These are phyloP conservation scores for Cryptosporidium muris DNA, from an alignment of 169 alveolate genomes.

Conservation along the genomic window DNA sequence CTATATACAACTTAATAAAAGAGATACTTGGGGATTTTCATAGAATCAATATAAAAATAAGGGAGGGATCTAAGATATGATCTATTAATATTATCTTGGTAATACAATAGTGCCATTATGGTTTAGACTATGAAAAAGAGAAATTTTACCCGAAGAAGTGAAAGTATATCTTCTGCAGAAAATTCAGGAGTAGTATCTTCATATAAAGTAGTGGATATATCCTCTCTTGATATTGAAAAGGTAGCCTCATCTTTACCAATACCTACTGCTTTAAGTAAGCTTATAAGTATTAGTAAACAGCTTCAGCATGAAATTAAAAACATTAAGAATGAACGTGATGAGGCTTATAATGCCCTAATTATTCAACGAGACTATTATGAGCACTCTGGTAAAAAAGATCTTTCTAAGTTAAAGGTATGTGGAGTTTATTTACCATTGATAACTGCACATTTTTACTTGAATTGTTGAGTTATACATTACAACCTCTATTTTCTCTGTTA, in stretches of 20 bases:
- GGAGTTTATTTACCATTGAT: background rate
- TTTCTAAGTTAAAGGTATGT: background rate
- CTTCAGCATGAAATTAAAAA: constrained; percentile 34
- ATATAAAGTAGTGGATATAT: constrained; percentile 26
- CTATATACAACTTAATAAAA: too few relatives aligned
- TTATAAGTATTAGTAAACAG: constrained; percentile 43
- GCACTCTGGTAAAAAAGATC: constrained; percentile 13
- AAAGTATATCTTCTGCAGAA: background rate
- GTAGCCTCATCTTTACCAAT: constrained; percentile 59
- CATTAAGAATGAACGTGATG: constrained; percentile 60
- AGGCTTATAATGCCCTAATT: constrained; percentile 52
- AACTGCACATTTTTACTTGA: too few relatives aligned
- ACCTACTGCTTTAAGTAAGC: constrained; percentile 58
- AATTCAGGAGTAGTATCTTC: background rate
- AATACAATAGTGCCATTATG: too few relatives aligned
- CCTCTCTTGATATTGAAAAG: constrained; percentile 32
- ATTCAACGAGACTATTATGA: constrained; percentile 61
- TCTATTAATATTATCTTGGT: too few relatives aligned
- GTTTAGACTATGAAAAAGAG: too few relatives aligned
- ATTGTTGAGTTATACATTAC: too few relatives aligned
- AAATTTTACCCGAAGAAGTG: too few relatives aligned
- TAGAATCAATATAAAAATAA: too few relatives aligned
- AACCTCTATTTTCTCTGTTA: too few relatives aligned
- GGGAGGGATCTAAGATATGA: too few relatives aligned
- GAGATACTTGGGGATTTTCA: too few relatives aligned